Base-by-base conservation (phyloP, 2,329 filamentous ascomycete genomes). In the Whalleya microplaca region DNA sequence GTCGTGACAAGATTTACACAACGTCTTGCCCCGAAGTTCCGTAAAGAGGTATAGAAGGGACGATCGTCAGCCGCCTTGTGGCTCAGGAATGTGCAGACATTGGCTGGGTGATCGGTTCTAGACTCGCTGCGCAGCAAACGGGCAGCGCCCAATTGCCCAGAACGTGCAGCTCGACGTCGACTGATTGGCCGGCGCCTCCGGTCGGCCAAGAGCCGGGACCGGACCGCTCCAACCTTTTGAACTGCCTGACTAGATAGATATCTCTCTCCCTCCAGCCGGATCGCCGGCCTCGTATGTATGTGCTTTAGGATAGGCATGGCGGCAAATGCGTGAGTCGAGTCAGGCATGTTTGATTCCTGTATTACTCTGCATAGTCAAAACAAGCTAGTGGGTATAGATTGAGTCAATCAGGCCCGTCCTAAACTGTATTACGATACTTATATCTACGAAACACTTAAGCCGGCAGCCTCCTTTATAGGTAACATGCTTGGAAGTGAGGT, bases 131-230 rank as follows among this genome's bases (percentile, higher is more conserved):
- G 16, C 10, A 21, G 23, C 20, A 21, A 41, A 45, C 5, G 8
- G 2, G 41, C 7, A 19, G n/a, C 47, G 41, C 29, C 32, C 21
- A 55, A 43, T 58, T 55, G 42, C 51, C 55, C 41, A 45, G 48
- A 61, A 61, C 58, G 55, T 61, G 58, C 55, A 44, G 45, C 10
- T 16, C 41, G 21, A 10, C 12, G 12, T 10, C 32, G 27, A 7
- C 23, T 58, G 55, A 61, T 61, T 61, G 58, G 58, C 21, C 48
- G 42, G 43, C 3, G 40, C 14, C n/a, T 23, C 16, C 40, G 42
- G 9, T 45, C 43, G 12, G 19, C 12, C 20, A 21, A 10, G n/a
- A 29, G 41, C 55, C 55, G 50, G 46, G 42, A 53, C 55, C 50
- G 50, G 50, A 41, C 45, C 32, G 18, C 32, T 37, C 32, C 32